phyloP scores from a whole-genome alignment of 768 basidiomycete species.

The Dioszegia hungarica region DNA sequence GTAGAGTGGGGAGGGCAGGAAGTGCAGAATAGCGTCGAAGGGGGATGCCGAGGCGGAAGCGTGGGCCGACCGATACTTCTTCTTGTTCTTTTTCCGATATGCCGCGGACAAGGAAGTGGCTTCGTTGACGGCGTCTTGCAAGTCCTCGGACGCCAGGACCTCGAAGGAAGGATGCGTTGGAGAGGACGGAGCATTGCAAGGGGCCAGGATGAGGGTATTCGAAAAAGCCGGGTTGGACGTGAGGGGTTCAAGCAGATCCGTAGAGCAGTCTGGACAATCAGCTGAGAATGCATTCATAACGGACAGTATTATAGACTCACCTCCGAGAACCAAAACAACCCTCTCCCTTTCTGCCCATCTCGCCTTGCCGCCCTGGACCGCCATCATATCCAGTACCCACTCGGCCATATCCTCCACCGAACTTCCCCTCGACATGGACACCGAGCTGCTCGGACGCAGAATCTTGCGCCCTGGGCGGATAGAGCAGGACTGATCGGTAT shows the following conservation, averaged over 20 bases:
- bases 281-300: background rate
- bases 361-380: background rate
- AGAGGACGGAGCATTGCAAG: background rate
- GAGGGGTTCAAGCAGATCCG: background rate
- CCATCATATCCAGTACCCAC: background rate
- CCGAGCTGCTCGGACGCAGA: background rate
- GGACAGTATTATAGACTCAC: background rate
- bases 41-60: background rate
- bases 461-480: background rate
- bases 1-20: background rate
- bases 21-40: slow-evolving; percentile 3
- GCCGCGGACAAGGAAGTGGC: background rate
- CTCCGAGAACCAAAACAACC: background rate
- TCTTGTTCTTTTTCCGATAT: slow-evolving; percentile 5
- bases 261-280: background rate
- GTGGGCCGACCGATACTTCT: background rate
- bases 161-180: background rate
- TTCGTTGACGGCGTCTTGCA: background rate
- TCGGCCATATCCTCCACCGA: slow-evolving; percentile 3
- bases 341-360: slow-evolving; percentile 1
- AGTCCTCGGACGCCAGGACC: background rate
- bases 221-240: background rate
- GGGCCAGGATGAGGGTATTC: background rate
- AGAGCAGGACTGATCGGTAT: background rate
- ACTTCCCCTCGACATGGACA: background rate